phyloP scores from a whole-genome alignment of 805 yeast species.

The Candida ascalaphidarum region DNA sequence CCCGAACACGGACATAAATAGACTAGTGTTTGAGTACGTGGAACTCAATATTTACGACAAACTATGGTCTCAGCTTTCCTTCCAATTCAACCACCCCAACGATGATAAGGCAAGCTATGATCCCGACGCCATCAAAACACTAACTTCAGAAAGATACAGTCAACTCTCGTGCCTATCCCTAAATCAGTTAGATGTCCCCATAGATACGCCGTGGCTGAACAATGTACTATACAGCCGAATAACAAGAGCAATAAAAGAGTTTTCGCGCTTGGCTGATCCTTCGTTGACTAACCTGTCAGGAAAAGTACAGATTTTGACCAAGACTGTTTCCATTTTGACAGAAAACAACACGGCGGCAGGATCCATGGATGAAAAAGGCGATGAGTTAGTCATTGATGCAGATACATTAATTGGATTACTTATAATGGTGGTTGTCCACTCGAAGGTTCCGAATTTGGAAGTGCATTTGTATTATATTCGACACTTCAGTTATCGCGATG shows the following conservation, averaged over 20 bases:
- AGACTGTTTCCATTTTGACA: constrained; percentile 47
- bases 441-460: constrained; percentile 50
- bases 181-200: constrained; percentile 43
- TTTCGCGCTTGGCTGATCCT: constrained; percentile 38
- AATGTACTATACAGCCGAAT: constrained; percentile 34
- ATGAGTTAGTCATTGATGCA: constrained; percentile 51
- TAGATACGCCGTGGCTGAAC: constrained; percentile 29
- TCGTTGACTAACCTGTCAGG: constrained; percentile 30
- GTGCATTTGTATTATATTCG: constrained; percentile 61
- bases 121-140: constrained; percentile 15
- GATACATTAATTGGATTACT: constrained; percentile 71
- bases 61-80: constrained; percentile 46
- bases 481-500: constrained; percentile 37
- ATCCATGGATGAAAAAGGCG: background rate
- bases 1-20: constrained; percentile 39
- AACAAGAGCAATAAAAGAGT: constrained; percentile 40
- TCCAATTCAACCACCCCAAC: constrained; percentile 21
- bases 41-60: constrained; percentile 61
- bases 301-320: constrained; percentile 41
- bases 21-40: constrained; percentile 58
- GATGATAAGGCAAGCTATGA: constrained; percentile 12
- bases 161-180: constrained; percentile 33
- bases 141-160: constrained; percentile 24
- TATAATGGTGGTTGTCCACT: constrained; percentile 59
- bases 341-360: constrained; percentile 1